Percentiles rank a stretch among this genome's conserved stretches.
phyloP scores from a whole-genome alignment of 768 basidiomycete species.

The Hemileccinum impolitum region DNA sequence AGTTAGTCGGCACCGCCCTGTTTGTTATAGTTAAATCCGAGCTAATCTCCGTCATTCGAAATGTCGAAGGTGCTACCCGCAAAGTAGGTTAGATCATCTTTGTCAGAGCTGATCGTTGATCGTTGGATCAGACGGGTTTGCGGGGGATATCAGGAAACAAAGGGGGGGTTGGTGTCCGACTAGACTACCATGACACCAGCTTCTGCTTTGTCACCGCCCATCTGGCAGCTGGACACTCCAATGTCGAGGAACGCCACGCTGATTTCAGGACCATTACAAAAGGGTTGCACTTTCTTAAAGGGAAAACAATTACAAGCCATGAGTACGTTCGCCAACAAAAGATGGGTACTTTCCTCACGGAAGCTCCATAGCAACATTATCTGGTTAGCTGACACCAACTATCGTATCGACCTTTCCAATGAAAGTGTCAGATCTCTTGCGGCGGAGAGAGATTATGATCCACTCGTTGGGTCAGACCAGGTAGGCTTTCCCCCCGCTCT shows the following conservation, averaged over 20 bases:
- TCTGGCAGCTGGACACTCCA: slow-evolving; percentile 91
- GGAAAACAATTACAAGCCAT: slow-evolving; percentile 84
- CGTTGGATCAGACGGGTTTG: slow-evolving; percentile 64
- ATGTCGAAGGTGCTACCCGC: slow-evolving; percentile 88
- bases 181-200: slow-evolving; percentile 87
- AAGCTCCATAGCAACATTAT: slow-evolving; percentile 71
- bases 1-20: slow-evolving; percentile 95
- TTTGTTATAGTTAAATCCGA: slow-evolving; percentile 79
- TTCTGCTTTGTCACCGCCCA: slow-evolving; percentile 97
- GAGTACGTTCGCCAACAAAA: slow-evolving; percentile 55
- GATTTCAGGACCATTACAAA: slow-evolving; percentile 87
- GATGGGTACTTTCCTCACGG: slow-evolving; percentile 5
- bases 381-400: slow-evolving; percentile 96
- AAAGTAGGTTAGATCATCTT: slow-evolving; percentile 54
- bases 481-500: slow-evolving; percentile 37
- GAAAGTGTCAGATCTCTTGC: slow-evolving; percentile 71
- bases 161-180: slow-evolving; percentile 90
- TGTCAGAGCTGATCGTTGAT: not conserved
- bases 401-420: slow-evolving; percentile 87
- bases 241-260: slow-evolving; percentile 85
- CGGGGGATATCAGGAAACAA: slow-evolving; percentile 97
- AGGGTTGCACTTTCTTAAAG: slow-evolving; percentile 84
- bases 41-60: slow-evolving; percentile 74
- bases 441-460: slow-evolving; percentile 61
- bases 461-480: slow-evolving; percentile 82